These are phyloP conservation scores for Beverwykella pulmonaria DNA, from an alignment of 495 filamentous ascomycete species.

Conservation along the genomic window DNA sequence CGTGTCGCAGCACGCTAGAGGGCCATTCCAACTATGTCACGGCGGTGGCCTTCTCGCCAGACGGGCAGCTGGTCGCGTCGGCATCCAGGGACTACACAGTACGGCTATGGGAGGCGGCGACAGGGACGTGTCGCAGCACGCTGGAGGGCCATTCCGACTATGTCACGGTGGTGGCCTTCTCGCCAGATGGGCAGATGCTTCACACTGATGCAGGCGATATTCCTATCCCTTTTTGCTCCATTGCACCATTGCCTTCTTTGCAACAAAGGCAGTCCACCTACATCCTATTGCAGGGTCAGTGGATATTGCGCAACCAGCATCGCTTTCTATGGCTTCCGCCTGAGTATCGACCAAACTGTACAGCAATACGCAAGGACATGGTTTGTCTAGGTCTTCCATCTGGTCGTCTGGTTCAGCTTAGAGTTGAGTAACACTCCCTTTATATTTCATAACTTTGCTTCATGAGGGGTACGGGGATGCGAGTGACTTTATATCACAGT, in stretches of 20 bases:
- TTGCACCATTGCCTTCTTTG: neutral
- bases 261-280: constrained; percentile 4
- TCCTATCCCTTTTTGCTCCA: neutral
- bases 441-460: constrained; percentile 4
- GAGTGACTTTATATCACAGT: constrained; percentile 2
- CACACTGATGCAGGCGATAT: constrained; percentile 5
- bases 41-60: too few species aligned
- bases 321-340: constrained; percentile 1
- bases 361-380: neutral
- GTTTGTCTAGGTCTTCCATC: constrained; percentile 5
- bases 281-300: neutral
- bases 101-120: too few species aligned
- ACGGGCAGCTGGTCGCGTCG: too few species aligned
- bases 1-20: too few species aligned
- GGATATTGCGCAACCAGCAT: constrained; percentile 4
- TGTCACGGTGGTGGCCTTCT: neutral
- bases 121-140: too few species aligned
- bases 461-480: neutral
- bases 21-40: too few species aligned
- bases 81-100: too few species aligned
- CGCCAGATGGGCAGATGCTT: neutral
- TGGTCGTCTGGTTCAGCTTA: constrained; percentile 1
- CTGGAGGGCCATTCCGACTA: neutral
- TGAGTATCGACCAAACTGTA: constrained; percentile 1
- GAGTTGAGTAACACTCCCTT: neutral